Base-by-base conservation (phyloP, 306 rosid genomes). In the apple (Malus domestica) region DNA sequence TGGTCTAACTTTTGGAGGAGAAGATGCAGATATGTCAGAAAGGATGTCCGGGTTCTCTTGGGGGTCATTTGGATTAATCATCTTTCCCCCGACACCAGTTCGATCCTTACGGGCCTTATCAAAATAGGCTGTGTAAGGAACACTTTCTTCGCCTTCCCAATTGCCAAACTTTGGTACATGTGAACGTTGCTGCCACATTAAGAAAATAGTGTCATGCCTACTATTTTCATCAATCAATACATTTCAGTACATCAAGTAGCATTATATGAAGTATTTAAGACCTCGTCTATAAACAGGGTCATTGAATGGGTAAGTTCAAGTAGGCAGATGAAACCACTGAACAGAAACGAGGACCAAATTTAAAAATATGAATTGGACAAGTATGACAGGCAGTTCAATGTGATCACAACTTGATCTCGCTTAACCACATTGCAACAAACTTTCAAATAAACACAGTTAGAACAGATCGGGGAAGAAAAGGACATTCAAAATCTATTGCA, bases 91-190 rank as follows among this genome's bases (percentile, higher is more conserved):
- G 8, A 83, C 67, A 22, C 96, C 97, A n/a, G 85, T 78, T 79
- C 97, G 85, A 45, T 87, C 98, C 83, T 92, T 86, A 15, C 98
- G 83, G 13, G 98, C 99, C 91, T 90, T 90, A 71, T 92, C 96
- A 61, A 90, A 96, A 83, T 86, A 96, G 70, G 89, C 98, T 29
- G 98, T 90, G 79, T 96, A 96, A 32, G 97, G 99, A 81, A 96
- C 99, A 83, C 86, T 87, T 20, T 87, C 98, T 63, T 84, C 93
- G 54, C 81, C 80, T 52, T 89, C 96, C 99, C 99, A 92, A 60
- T 90, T 88, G 72, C 98, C 99, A 82, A 89, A 96, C 71, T 86
- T 85, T 15, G 99, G 99, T 68, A 96, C 99, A 77, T 79, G 96
- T 58, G 96, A 78, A 73, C 91, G 96, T 84, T 96, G 88, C 97